A percentile compares a stretch with the other conserved stretches of the same genome.
Conservation (phyloP, 345 rosid species). For the Brassica nigra region DNA sequence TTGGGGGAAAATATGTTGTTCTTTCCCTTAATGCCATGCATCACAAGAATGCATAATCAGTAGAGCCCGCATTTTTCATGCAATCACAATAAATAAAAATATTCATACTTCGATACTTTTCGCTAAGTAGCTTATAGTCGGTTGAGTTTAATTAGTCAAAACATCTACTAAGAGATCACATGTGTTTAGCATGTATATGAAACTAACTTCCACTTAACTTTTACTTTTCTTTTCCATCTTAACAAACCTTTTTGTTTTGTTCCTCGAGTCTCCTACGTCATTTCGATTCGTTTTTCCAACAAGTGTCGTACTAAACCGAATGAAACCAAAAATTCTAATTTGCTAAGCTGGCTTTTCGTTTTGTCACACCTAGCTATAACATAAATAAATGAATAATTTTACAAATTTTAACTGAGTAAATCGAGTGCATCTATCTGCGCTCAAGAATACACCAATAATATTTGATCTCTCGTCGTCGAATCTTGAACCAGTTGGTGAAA, state of each 20-base stretch:
- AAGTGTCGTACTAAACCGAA: constrained; percentile 14
- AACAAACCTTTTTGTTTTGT: constrained; percentile 15
- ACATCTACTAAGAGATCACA: constrained; percentile 13
- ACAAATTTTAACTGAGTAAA: background rate
- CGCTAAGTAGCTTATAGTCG: background rate
- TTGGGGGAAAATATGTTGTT: background rate
- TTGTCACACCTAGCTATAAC: background rate
- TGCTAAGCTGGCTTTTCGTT: constrained; percentile 19
- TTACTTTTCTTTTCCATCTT: background rate
- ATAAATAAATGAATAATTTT: background rate
- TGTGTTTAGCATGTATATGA: constrained; percentile 11
- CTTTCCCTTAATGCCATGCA: constrained; percentile 18
- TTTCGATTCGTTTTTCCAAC: background rate
- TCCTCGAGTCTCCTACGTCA: constrained; percentile 14
- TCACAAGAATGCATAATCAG: constrained; percentile 14
- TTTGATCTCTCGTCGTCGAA: no score
- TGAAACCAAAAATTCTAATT: background rate
- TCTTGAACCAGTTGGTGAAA: no score
- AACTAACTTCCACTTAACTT: constrained; percentile 17
- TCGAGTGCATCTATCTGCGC: background rate
- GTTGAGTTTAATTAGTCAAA: background rate
- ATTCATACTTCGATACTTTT: background rate
- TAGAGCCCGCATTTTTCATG: constrained; percentile 21
- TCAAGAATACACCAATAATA: no score
- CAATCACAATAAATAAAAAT: background rate